Percentiles rank a stretch among this genome's conserved stretches.
Conservation (phyloP, 176 grass and related monocot species). For the Saccharum spontaneum region DNA sequence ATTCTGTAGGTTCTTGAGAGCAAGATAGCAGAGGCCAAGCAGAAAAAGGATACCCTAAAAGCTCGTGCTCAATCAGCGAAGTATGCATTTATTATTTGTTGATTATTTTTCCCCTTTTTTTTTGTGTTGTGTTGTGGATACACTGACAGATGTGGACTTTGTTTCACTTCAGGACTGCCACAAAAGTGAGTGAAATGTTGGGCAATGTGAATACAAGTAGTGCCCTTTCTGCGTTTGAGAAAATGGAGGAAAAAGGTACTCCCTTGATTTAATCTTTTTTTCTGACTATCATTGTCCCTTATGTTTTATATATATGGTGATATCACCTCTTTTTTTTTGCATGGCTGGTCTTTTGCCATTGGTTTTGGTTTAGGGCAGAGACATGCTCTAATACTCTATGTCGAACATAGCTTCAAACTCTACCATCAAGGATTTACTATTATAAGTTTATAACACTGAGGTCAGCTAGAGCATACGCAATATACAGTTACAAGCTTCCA, state of each 20-base stretch:
- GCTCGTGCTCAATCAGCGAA: slow-evolving; percentile 99
- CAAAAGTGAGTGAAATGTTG: slow-evolving; percentile 99
- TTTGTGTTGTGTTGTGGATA: neutral
- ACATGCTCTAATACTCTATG: neutral
- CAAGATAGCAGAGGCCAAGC: slow-evolving; percentile 95
- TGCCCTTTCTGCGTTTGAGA: slow-evolving; percentile 97
- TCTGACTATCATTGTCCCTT: neutral
- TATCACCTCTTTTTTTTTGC: neutral
- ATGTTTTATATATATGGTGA: neutral
- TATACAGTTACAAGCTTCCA: neutral
- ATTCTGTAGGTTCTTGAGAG: slow-evolving; percentile 89
- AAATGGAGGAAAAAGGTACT: slow-evolving; percentile 99
- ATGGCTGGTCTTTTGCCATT: neutral
- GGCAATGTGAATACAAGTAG: slow-evolving; percentile 96
- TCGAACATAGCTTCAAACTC: slow-evolving; percentile 3
- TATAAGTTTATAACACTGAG: neutral
- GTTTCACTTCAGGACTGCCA: slow-evolving; percentile 67
- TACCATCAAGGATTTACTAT: neutral
- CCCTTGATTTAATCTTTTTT: neutral
- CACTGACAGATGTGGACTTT: neutral
- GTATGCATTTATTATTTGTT: slow-evolving; percentile 43
- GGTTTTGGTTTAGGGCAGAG: neutral
- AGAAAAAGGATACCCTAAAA: slow-evolving; percentile 98
- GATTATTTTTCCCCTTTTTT: neutral
- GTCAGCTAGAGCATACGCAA: neutral